Conservation (phyloP, 768 basidiomycete genomes). For the Suillus tomentosus region DNA sequence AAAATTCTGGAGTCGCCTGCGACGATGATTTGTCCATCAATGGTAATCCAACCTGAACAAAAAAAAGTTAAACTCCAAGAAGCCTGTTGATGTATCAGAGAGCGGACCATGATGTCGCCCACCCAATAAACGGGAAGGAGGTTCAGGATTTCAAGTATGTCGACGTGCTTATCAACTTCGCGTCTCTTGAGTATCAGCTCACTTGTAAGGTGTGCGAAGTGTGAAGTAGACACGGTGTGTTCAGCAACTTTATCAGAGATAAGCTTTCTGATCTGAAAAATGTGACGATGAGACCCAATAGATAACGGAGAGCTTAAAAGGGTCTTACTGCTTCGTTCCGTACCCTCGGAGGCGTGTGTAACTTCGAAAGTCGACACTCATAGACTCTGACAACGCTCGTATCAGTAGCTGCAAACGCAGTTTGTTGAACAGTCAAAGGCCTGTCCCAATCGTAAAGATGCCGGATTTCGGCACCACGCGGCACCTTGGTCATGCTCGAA, state of each 20-base stretch:
- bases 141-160: conserved; percentile 56
- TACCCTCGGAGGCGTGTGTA: conserved; percentile 16
- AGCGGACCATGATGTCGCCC: conserved; percentile 54
- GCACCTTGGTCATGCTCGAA: conserved; percentile 46
- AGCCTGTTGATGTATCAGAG: neutral
- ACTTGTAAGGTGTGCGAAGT: conserved; percentile 13
- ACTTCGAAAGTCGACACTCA: conserved; percentile 19
- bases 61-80: conserved; percentile 11
- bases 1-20: conserved; percentile 28
- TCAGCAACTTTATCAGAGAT: conserved; percentile 17
- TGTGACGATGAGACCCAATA: neutral
- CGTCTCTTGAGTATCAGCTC: conserved; percentile 10
- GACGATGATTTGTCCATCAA: conserved; percentile 44
- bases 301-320: neutral
- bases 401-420: neutral
- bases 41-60: conserved; percentile 39
- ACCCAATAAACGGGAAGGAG: conserved; percentile 63
- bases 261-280: conserved; percentile 15
- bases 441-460: conserved; percentile 61
- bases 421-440: conserved; percentile 33
- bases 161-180: conserved; percentile 14
- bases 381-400: conserved; percentile 12
- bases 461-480: conserved; percentile 26
- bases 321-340: conserved; percentile 17
- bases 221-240: conserved; percentile 13